phyloP scores from a whole-genome alignment of 176 grass and related monocot genomes.

The Thinopyrum elongatum region DNA sequence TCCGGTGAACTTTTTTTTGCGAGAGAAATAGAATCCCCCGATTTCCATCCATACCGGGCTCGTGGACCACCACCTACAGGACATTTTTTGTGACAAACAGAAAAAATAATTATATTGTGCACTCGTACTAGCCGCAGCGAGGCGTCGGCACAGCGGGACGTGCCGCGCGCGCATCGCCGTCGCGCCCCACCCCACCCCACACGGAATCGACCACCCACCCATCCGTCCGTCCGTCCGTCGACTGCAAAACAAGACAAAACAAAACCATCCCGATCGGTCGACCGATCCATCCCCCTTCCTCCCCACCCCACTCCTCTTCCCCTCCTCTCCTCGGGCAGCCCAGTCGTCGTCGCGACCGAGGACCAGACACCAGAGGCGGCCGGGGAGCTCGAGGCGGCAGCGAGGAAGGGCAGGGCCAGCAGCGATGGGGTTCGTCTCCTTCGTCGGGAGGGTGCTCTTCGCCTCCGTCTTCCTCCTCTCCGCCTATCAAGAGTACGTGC shows the following conservation, averaged over 20 bases:
- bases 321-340: background rate
- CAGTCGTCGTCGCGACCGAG: background rate
- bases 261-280: background rate
- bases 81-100: no score
- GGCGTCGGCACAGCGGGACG: background rate
- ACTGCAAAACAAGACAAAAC: background rate
- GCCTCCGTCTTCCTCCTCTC: constrained; percentile 81
- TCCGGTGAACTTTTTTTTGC: no score
- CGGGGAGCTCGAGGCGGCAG: background rate
- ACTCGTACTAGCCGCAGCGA: no score
- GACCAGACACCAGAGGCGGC: background rate
- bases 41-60: no score
- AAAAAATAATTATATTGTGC: no score
- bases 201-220: background rate
- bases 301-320: background rate
- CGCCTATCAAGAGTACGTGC: constrained; percentile 69
- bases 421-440: constrained; percentile 66
- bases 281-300: background rate
- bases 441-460: constrained; percentile 76
- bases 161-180: background rate
- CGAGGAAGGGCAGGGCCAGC: background rate
- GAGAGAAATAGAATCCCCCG: no score
- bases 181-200: no score
- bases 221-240: background rate
- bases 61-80: no score